Evolutionary conservation across 2,329 filamentous ascomycete genomes (phyloP), one percentile per base, ranked within the genome.

Genomic region (Aspergillus fischeri): DNA sequence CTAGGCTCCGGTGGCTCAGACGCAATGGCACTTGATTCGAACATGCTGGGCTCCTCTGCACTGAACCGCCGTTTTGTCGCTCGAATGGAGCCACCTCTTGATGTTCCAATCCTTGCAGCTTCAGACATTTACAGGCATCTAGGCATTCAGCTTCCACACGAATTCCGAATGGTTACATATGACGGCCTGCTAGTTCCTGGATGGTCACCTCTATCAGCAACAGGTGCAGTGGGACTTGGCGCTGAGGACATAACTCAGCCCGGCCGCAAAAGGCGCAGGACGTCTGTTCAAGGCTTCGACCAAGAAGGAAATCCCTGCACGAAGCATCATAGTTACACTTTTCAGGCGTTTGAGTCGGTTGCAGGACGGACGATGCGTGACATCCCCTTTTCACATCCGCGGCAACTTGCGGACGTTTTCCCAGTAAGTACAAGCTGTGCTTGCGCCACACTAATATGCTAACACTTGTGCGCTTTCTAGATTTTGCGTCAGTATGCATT

Each of bases 61-160:
- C 71, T 75, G 1, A 75, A 78, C 60, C 72, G 77, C 41, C 75
- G 77, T 4, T 79, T 79, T 55, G 72, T 77, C 53, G 76, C 73
- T 35, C 73, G 69, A 54, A 61, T 79, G 54, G 72, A 75, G 49
- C 77, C 77, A 6, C 69, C 73, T 14, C 67, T 79, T 32, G 71
- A 77, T 44, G 61, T 79, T 27, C 77, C 77, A 1, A 68, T 77
- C 24, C 63, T 77, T 38, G 72, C 72, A 41, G 75, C 74, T 17
- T 70, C 73, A 3, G 72, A 74, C 21, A 73, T 79, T 4, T 76
- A 77, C 56, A 66, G 74, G 52, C 70, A 75, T 45, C 63, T 76
- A 47, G 75, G 72, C 11, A 64, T 75, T 53, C 65, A 73, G 41
- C 66, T 78, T 60, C 68, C 73, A 1, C 75, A 74, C 14, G 74